Base-by-base conservation (phyloP, 179 eudicot genomes). In the Sideroxylon spinosum region DNA sequence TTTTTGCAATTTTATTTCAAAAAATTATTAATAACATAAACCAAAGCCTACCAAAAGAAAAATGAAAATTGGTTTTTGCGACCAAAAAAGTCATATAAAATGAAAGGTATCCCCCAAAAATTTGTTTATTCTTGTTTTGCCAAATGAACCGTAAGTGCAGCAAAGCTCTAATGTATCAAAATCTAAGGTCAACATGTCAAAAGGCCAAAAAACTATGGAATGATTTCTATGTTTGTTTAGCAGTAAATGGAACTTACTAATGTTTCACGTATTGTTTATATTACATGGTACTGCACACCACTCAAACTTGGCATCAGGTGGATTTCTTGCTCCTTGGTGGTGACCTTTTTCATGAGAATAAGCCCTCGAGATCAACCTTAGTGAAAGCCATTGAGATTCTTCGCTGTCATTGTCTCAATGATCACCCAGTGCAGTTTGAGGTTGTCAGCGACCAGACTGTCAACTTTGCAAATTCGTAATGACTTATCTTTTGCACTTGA, bases 361-460 rank as follows among this genome's bases (percentile, higher is more conserved):
- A 94, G 87, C 99, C 99, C 13, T 92, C 99, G 71, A 88, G 99
- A 83, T 80, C 94, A 77, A 94, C 99, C 56, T 83, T 96, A 82
- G 99, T 96, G 86, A 94, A 89, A 84, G 82, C 93, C 74, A 81
- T 96, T 78, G 99, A 96, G 85, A 94, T 96, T 74, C 93, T 96
- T 69, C 95, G 99, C 28, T 96, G 93, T 28, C 83, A 91, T 87
- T 96, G 99, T 84, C 93, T 96, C 20, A 87, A 84, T 81, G 99
- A 96, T 88, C 89, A 52, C 48, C 97, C 99, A 2, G 97, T 96
- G 87, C 97, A 96, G 79, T 96, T 96, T 82, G 97, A 96, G 89
- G 99, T 96, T 75, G 99, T 96, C 65, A 96, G 99, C 37, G 99
- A 96, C 86, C 99, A 96, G 90, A 94, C 97, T 60, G 68, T 96